Evolutionary conservation across 371 early-diverging fungal species (phyloP), one percentile per base, ranked within the genome.

Genomic region (Parasitella parasitica): DNA sequence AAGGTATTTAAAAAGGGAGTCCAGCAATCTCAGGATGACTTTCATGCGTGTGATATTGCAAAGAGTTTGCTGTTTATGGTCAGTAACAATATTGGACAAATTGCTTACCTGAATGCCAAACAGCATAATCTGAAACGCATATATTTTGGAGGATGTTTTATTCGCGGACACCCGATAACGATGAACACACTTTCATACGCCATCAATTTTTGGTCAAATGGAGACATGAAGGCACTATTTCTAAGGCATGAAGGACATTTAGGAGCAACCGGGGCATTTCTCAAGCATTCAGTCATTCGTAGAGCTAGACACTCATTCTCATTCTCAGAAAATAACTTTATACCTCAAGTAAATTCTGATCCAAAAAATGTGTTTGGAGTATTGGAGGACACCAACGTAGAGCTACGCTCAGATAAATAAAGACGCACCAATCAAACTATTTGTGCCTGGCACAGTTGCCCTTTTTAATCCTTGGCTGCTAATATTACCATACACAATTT

Each of bases 31-130:
- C 82, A 87, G 27, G 70, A 68, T 32, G 80, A 84, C 34, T 90
- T 93, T 61, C 74, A 73, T 35, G 79, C 87, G 16, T 85, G 89
- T 37, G 98, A 97, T 71, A 92, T 98, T 51, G 86, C 94, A 6
- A 84, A 92, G 37, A 93, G 94, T 38, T 70, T 97, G 58, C 78
- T 97, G 51, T 94, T 86, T 77, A 94, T 95, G 91, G 90, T 96
- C 62, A 95, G 95, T 72, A 98, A 98, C 81, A 97, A 96, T 73
- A 93, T 98, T 81, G 97, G 97, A 15, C 98, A 98, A 77, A 97
- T 98, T 50, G 98, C 97, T 0, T 97, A 95, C 69, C 75, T 98
- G 61, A 95, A 95, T 70, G 98, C 98, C 3, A 88, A 93, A 66
- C 89, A 91, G 24, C 96, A 98, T 77, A 91, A 89, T n/a, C 83